Evolutionary conservation across 768 basidiomycete genomes (phyloP), one percentile per base, ranked within the genome.

Genomic region (Boletus speciosus): DNA sequence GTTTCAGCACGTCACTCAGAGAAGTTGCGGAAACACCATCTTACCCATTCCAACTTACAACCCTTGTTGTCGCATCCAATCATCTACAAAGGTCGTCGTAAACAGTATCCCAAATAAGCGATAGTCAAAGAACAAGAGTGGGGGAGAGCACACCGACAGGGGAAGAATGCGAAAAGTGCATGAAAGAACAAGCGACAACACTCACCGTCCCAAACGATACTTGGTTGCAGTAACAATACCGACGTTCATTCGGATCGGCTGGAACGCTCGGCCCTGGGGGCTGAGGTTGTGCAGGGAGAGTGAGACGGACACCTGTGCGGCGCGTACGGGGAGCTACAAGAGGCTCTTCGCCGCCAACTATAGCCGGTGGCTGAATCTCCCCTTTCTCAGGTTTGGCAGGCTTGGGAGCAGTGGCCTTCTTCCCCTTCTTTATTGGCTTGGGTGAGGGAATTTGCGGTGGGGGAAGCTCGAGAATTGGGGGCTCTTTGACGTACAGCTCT

Each of bases 11-110:
- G 23, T 32, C 29, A 43, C 27, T 40, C 35, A 1, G 3, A 21
- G n/a, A 9, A 34, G 19, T 1, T 29, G 27, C 16, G 15, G 47
- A 47, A 8, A 34, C 31, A 40, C 6, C 25, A 27, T 77, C 88
- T 67, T 63, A 88, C 93, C 93, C 93, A 96, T 84, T 93, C 90
- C 37, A 76, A 74, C 58, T 79, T 74, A 67, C 93, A 96, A 15
- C 76, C 73, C 40, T 76, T 71, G 58, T 81, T 80, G 65, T 96
- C 93, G 63, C 93, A 96, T 15, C 77, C 93, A 57, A 96, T 85
- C 93, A 96, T 93, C 87, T 89, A 42, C 40, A 25, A 38, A 40
- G n/a, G 25, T 21, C 19, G 25, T 39, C 23, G 32, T 21, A 43
- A 60, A 19, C 40, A 47, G 4, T 27, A 29, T 40, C 40, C 31